phyloP scores from a whole-genome alignment of 2,329 filamentous ascomycete genomes.

The Talaromyces islandicus region DNA sequence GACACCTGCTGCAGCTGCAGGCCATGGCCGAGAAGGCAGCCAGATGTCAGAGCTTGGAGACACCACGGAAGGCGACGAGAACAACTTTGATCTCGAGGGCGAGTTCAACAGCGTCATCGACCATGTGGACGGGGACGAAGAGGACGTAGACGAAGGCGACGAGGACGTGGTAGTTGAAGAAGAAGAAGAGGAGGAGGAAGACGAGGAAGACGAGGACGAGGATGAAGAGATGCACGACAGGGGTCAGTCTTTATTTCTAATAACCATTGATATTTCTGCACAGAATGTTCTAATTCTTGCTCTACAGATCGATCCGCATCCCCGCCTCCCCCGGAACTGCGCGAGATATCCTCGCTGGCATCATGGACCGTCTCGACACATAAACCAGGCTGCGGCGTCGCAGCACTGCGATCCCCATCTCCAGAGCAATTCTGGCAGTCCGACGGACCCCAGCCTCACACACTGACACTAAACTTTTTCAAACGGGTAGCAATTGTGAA shows the following conservation, averaged over 20 bases:
- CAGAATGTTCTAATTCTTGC: background rate
- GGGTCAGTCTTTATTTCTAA: conserved; percentile 16
- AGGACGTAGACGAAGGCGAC: conserved; percentile 19
- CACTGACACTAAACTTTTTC: conserved; percentile 58
- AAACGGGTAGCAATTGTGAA: conserved; percentile 47
- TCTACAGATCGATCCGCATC: conserved; percentile 27
- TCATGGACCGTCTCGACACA: conserved; percentile 59
- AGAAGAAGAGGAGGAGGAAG: conserved; percentile 21
- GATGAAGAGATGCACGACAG: conserved; percentile 26
- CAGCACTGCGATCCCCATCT: conserved; percentile 53
- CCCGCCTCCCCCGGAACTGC: conserved; percentile 41
- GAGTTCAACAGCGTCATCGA: conserved; percentile 18
- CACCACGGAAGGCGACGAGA: conserved; percentile 10
- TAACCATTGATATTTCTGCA: background rate
- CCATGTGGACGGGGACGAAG: conserved; percentile 24
- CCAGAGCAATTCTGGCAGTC: conserved; percentile 59
- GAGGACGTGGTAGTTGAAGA: conserved; percentile 26
- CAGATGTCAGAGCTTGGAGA: conserved; percentile 4
- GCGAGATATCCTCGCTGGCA: conserved; percentile 60
- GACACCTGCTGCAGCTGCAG: background rate
- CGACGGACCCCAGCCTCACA: conserved; percentile 60
- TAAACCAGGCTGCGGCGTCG: conserved; percentile 58
- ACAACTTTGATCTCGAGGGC: conserved; percentile 10
- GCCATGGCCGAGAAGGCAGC: background rate
- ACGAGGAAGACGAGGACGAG: conserved; percentile 13